These are phyloP conservation scores for Aspergillus japonicus DNA, from an alignment of 2,329 filamentous ascomycete genomes.

Conservation along the genomic window DNA sequence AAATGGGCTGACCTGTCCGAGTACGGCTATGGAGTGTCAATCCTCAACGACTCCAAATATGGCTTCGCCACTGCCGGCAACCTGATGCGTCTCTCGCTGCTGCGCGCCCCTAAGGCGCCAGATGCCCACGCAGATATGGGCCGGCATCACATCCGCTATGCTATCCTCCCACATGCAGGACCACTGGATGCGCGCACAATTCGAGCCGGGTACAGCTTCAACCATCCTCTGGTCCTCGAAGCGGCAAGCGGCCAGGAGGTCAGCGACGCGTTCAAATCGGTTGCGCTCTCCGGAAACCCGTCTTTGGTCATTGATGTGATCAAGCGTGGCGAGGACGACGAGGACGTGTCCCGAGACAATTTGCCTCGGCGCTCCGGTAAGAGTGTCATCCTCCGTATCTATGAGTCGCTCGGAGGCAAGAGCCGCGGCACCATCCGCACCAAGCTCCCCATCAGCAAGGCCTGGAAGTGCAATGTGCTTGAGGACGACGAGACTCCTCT, in stretches of 20 bases:
- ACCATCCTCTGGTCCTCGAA: conserved; percentile 69
- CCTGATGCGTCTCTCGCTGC: conserved; percentile 81
- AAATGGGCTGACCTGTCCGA: conserved; percentile 91
- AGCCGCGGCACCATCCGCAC: conserved; percentile 69
- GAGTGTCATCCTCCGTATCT: conserved; percentile 81
- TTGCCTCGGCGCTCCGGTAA: conserved; percentile 67
- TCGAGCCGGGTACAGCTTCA: conserved; percentile 84
- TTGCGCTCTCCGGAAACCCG: conserved; percentile 65
- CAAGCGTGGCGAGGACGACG: conserved; percentile 89
- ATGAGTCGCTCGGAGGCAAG: conserved; percentile 83
- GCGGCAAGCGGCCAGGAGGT: conserved; percentile 31
- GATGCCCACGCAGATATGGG: conserved; percentile 96
- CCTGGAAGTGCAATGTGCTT: conserved; percentile 79
- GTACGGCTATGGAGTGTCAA: conserved; percentile 82
- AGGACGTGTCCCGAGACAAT: conserved; percentile 61
- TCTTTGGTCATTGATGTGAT: conserved; percentile 82
- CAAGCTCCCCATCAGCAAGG: conserved; percentile 69
- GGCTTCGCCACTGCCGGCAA: conserved; percentile 89
- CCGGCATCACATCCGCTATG: conserved; percentile 80
- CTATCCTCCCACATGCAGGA: conserved; percentile 81
- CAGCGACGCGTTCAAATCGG: conserved; percentile 48
- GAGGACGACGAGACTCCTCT: conserved; percentile 80
- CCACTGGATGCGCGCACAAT: conserved; percentile 70
- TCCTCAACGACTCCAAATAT: conserved; percentile 94
- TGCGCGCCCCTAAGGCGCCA: conserved; percentile 86